phyloP scores from a whole-genome alignment of 257 asterid species.

The Salvia miltiorrhiza region DNA sequence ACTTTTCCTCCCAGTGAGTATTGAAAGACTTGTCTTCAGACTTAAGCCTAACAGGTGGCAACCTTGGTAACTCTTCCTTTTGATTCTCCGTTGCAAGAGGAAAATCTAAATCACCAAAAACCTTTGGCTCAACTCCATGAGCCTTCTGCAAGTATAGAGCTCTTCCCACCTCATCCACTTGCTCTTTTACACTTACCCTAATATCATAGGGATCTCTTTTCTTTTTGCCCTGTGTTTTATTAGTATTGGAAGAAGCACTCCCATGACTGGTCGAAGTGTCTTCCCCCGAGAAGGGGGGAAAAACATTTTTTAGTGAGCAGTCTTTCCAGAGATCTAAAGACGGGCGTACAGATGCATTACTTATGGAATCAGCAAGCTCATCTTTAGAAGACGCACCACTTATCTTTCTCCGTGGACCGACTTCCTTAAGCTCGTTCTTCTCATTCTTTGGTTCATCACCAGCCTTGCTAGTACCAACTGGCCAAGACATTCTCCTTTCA shows the following conservation, averaged over 20 bases:
- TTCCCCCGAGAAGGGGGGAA: slow-evolving; percentile 47
- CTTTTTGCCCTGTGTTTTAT: slow-evolving; percentile 56
- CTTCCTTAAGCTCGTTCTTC: slow-evolving; percentile 52
- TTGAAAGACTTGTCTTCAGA: slow-evolving; percentile 66
- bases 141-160: slow-evolving; percentile 57
- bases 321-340: slow-evolving; percentile 58
- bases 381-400: slow-evolving; percentile 39
- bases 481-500: slow-evolving; percentile 51
- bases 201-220: slow-evolving; percentile 48
- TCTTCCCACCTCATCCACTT: slow-evolving; percentile 84
- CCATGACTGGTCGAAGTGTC: slow-evolving; percentile 59
- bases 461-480: slow-evolving; percentile 44
- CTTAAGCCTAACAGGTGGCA: slow-evolving; percentile 83
- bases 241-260: slow-evolving; percentile 30
- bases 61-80: slow-evolving; percentile 83
- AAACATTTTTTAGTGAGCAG: slow-evolving; percentile 59
- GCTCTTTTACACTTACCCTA: slow-evolving; percentile 60
- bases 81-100: slow-evolving; percentile 59
- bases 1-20: slow-evolving; percentile 84
- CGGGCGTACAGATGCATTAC: slow-evolving; percentile 36
- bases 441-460: slow-evolving; percentile 32
- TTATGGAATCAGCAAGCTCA: slow-evolving; percentile 37
- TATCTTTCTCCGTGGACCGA: slow-evolving; percentile 37
- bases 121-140: slow-evolving; percentile 50
- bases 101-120: slow-evolving; percentile 43